Base-by-base conservation (phyloP, 164 flowering plant species). In the Vitis amurensis region DNA sequence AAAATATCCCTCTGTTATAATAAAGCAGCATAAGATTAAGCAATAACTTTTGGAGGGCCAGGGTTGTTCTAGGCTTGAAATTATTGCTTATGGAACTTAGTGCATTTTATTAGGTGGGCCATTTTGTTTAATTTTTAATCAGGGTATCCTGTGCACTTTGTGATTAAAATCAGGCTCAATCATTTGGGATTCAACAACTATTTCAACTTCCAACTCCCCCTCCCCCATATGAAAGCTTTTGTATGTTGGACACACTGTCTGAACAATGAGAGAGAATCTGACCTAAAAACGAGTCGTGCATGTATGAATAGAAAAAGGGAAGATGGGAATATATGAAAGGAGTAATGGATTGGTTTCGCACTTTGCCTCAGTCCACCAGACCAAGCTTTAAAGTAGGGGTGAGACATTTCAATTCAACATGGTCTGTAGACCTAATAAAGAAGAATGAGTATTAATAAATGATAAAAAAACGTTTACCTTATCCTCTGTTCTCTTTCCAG, bases 81-180 rank as follows among this genome's bases (percentile, higher is more conserved):
- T 57, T 17, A 57, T 57, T 57, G 59, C 2, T 57, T 57, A 57
- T 17, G 59, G 16, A 27, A 48, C 17, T 19, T 67, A 11, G 8
- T 15, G 60, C 19, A 49, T 56, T 56, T 67, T n/a, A 31, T 8
- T 53, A 61, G 4, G 66, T 69, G 66, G 72, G 72, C 50, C 51
- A 31, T 31, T 37, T 11, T 17, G 11, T 55, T 44, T 51, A 12
- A 1, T 63, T 19, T 9, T 55, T 63, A 44, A 17, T 55, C 12
- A 12, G 9, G 30, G 55, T 27, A 2, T 23, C 8, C 14, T 50
- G 7, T 5, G 15, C 57, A 37, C 65, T 64, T 63, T 62, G 30
- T 55, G 58, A 57, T 64, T 64, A 59, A 71, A 37, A 57, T 70
- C 66, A 55, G 68, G 29, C 27, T 70, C 68, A 57, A 63, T 70